Base-by-base conservation (phyloP, 1,284 basidiomycete species). In the Ustilago shanxiensis region DNA sequence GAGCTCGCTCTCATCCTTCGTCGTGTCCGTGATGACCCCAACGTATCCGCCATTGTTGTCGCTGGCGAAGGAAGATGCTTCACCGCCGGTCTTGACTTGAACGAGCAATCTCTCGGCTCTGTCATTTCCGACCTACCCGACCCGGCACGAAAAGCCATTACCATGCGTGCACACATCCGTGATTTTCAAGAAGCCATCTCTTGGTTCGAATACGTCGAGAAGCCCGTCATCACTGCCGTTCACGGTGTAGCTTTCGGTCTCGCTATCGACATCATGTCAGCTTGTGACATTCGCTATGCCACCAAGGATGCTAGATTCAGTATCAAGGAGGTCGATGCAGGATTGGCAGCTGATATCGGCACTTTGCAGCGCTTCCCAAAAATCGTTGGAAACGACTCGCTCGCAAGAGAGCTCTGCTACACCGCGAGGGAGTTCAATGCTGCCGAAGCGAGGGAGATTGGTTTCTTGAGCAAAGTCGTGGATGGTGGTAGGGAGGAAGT, bases 241-340 rank as follows among this genome's bases (percentile, higher is more conserved):
- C 92, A 95, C 81, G 94, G 94, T 0, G 85, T 91, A 7, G 90
- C 91, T 11, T 87, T 93, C 55, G 95, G 95, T 0, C 89, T 95
- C 0, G 93, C 90, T 0, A 83, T 90, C 59, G 89, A 98, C 86
- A 89, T 96, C 71, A 89, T 93, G 18, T 88, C 89, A 0, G 92
- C 92, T 0, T 94, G 93, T 83, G 95, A 97, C 83, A 89, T 97
- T 13, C 89, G 95, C 0, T 91, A 92, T 72, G 91, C 91, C 1
- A 89, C 93, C 0, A 87, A 89, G 0, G 88, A 91, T 72, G 86
- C 90, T 0, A 81, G 84, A 1, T 94, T 97, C 82, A 90, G 90
- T 18, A 93, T 97, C 87, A 93, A 94, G 63, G 95, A 98, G 89
- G 92, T 95, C 9, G 93, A 95, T 81, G 90, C 95, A 9, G 95